phyloP scores from a whole-genome alignment of 495 filamentous ascomycete genomes.

The Diplogelasinospora grovesii region DNA sequence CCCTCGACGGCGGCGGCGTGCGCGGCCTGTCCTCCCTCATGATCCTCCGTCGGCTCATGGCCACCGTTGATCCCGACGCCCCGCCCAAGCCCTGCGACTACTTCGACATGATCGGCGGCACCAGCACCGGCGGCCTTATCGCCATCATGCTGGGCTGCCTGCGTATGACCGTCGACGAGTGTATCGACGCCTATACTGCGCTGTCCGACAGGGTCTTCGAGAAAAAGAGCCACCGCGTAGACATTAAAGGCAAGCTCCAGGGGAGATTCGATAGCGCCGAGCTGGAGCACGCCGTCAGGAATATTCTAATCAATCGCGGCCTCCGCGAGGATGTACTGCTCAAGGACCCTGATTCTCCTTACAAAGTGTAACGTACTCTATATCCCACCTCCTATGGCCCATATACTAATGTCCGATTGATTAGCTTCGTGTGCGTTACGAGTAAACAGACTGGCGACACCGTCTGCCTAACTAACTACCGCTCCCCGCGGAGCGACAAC shows the following conservation, averaged over 20 bases:
- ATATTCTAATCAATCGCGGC: constrained; percentile 29
- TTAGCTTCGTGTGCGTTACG: constrained; percentile 47
- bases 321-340: constrained; percentile 34
- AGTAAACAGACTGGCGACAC: too few relatives aligned
- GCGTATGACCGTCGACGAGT: constrained; percentile 41
- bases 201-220: constrained; percentile 34
- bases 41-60: constrained; percentile 49
- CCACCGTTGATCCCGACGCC: constrained; percentile 30
- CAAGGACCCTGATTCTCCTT: constrained; percentile 26
- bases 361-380: constrained; percentile 28
- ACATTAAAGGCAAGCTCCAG: too few relatives aligned
- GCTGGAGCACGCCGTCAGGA: constrained; percentile 37
- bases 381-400: not conserved
- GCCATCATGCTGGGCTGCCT: constrained; percentile 34
- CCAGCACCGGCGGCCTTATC: constrained; percentile 31
- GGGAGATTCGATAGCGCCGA: constrained; percentile 34
- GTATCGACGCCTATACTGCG: constrained; percentile 36
- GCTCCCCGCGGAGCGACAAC: too few relatives aligned
- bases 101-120: constrained; percentile 31
- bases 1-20: constrained; percentile 50
- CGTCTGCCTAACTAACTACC: constrained; percentile 41
- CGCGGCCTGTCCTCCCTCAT: constrained; percentile 45
- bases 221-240: constrained; percentile 29
- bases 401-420: constrained; percentile 3
- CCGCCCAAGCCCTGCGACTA: constrained; percentile 45